These are phyloP conservation scores for Aspergillus sp. DNA, from an alignment of 2,329 filamentous ascomycete species.

Conservation along the genomic window DNA sequence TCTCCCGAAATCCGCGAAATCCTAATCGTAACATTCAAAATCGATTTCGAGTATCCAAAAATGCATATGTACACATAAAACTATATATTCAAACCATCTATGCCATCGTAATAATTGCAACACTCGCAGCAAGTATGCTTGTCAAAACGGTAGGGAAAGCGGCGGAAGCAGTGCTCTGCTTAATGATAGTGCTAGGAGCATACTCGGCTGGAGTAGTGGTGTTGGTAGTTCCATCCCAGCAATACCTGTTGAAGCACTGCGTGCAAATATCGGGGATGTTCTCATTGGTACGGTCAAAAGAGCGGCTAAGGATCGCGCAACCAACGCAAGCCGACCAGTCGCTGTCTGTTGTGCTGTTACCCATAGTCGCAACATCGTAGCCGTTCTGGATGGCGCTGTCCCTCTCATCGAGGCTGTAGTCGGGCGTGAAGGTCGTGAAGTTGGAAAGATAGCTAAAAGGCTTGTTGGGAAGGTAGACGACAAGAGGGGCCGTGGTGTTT, in stretches of 20 bases:
- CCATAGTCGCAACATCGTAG: slow-evolving; percentile 77
- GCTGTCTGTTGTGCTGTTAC: slow-evolving; percentile 71
- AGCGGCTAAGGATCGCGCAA: slow-evolving; percentile 80
- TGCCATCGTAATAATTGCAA: slow-evolving; percentile 3
- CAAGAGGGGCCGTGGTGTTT: slow-evolving; percentile 61
- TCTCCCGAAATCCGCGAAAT: background rate
- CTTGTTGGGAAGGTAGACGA: slow-evolving; percentile 86
- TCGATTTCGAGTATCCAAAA: background rate
- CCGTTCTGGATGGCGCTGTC: slow-evolving; percentile 84
- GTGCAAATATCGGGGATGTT: slow-evolving; percentile 69
- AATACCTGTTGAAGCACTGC: slow-evolving; percentile 77
- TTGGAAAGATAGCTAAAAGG: slow-evolving; percentile 79
- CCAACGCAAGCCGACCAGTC: slow-evolving; percentile 82
- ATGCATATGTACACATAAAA: background rate
- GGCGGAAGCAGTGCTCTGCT: background rate
- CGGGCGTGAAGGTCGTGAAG: slow-evolving; percentile 70
- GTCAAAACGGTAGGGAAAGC: slow-evolving; percentile 3
- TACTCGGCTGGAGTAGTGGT: slow-evolving; percentile 18
- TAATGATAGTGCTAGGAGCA: slow-evolving; percentile 3
- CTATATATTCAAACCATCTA: background rate
- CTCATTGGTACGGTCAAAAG: slow-evolving; percentile 69
- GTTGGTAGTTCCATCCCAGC: slow-evolving; percentile 80
- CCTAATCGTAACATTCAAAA: background rate
- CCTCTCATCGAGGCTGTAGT: slow-evolving; percentile 65
- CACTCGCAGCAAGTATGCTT: slow-evolving; percentile 1